Base-by-base conservation (phyloP, 2,329 filamentous ascomycete species). In the Cephalotrichum gorgonifer region DNA sequence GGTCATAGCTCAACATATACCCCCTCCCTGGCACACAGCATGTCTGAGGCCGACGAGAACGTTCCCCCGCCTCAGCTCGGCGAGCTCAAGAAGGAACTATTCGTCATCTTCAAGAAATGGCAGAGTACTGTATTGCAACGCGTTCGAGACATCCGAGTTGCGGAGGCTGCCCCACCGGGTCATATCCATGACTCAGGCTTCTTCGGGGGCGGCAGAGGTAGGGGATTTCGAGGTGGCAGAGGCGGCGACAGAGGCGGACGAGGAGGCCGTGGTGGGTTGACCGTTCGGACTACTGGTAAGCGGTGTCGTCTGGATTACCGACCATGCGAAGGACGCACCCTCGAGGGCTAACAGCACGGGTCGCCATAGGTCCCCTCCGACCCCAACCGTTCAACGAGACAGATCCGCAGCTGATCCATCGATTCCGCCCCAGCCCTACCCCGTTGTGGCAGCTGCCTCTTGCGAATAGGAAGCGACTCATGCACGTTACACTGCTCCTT, bases 61-160 rank as follows among this genome's bases (percentile, higher is more conserved):
- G 15, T 11, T 15, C n/a, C 8, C 12, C 12, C 20, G 17, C 64
- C 69, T 4, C 65, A 72, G 50, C 73, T 84, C 53, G 67, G 74
- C 50, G 83, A 87, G 56, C 65, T 89, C 57, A 89, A 82, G 67
- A 80, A 77, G 53, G 81, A 85, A 48, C 76, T 82, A 2, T 62
- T 94, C 5, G 68, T 74, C 6, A 81, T 84, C 60, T 95, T 91
- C 60, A 81, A 85, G 51, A 84, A 88, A 54, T 97, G 91, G 91
- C 79, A 87, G 57, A 74, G 79, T 6, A 71, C 73, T 12, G 78
- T 95, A 9, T 69, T 87, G 38, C 74, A 79, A 50, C 78, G 89
- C 14, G 70, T 95, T 23, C 78, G 81, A 17, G 84, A 93, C 31
- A 74, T 89, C 17, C 73, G 75, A 39, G 71, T 78, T 53, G 72